Percentiles rank a stretch among this genome's conserved stretches.
Conservation (phyloP, 1,284 basidiomycete species). For the Marasmius sp. region DNA sequence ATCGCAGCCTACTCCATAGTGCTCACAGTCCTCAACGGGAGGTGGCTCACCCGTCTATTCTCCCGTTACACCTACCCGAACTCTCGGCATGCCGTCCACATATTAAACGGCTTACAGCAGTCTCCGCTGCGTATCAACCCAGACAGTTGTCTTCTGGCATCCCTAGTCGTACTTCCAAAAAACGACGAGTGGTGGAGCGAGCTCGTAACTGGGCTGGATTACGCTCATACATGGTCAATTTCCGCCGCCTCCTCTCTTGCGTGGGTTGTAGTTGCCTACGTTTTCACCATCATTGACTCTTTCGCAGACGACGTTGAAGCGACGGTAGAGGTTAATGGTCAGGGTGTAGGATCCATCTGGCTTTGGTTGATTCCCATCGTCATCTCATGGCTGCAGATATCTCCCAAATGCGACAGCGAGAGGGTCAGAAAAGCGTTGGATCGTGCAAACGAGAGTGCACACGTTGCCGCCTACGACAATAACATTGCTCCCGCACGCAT, state of each 20-base stretch:
- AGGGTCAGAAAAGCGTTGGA: constrained; percentile 30
- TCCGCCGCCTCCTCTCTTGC: constrained; percentile 35
- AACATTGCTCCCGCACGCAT: constrained; percentile 9
- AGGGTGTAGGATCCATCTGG: constrained; percentile 37
- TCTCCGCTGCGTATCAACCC: constrained; percentile 27
- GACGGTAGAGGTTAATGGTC: constrained; percentile 30
- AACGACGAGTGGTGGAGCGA: constrained; percentile 31
- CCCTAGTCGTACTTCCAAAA: constrained; percentile 28
- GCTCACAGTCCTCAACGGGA: constrained; percentile 28
- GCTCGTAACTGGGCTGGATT: constrained; percentile 23
- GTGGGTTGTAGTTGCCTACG: constrained; percentile 43
- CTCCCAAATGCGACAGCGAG: constrained; percentile 37
- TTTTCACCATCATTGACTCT: constrained; percentile 39
- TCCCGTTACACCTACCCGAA: constrained; percentile 19
- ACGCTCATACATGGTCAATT: constrained; percentile 30
- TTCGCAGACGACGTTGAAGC: constrained; percentile 22
- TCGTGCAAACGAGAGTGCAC: constrained; percentile 30
- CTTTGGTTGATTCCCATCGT: constrained; percentile 44
- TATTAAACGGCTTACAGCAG: constrained; percentile 28
- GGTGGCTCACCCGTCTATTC: constrained; percentile 27
- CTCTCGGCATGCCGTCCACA: constrained; percentile 16
- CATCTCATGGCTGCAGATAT: constrained; percentile 37
- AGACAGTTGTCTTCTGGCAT: constrained; percentile 22
- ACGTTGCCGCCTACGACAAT: constrained; percentile 19
- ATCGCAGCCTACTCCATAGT: constrained; percentile 31